Evolutionary conservation across 257 asterid genomes (phyloP).

Genomic region (Echites panduratus): DNA sequence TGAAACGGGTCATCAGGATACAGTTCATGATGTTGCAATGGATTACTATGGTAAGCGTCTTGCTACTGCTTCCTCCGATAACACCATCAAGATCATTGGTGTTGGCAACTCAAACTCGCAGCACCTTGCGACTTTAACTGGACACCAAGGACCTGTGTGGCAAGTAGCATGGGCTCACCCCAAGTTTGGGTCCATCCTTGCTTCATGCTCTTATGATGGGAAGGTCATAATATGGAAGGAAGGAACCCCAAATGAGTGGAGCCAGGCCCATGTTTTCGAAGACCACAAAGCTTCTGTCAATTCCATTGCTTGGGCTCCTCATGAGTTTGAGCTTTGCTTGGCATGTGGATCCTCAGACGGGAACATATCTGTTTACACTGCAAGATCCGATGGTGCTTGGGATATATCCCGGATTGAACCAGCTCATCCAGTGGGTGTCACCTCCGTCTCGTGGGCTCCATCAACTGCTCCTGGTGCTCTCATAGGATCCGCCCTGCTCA

Average conservation of each 20-base stretch:
- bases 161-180: slow-evolving; percentile 82
- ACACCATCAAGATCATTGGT: slow-evolving; percentile 53
- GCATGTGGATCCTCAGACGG: slow-evolving; percentile 80
- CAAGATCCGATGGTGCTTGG: slow-evolving; percentile 59
- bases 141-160: slow-evolving; percentile 83
- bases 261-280: slow-evolving; percentile 40
- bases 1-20: slow-evolving; percentile 69
- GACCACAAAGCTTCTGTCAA: slow-evolving; percentile 73
- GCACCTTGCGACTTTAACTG: slow-evolving; percentile 59
- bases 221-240: slow-evolving; percentile 72
- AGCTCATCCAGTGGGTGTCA: slow-evolving; percentile 69
- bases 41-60: slow-evolving; percentile 74
- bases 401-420: slow-evolving; percentile 55
- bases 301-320: slow-evolving; percentile 75
- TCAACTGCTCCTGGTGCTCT: slow-evolving; percentile 24
- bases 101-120: slow-evolving; percentile 51
- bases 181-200: slow-evolving; percentile 66
- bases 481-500: slow-evolving; percentile 18
- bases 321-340: slow-evolving; percentile 56
- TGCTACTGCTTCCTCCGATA: slow-evolving; percentile 76
- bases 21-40: slow-evolving; percentile 62
- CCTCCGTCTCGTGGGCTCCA: slow-evolving; percentile 61
- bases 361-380: slow-evolving; percentile 51
- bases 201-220: slow-evolving; percentile 75
- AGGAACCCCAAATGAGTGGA: slow-evolving; percentile 58